Conservation (phyloP, 495 filamentous ascomycete genomes). For the Trypethelium eluteriae region DNA sequence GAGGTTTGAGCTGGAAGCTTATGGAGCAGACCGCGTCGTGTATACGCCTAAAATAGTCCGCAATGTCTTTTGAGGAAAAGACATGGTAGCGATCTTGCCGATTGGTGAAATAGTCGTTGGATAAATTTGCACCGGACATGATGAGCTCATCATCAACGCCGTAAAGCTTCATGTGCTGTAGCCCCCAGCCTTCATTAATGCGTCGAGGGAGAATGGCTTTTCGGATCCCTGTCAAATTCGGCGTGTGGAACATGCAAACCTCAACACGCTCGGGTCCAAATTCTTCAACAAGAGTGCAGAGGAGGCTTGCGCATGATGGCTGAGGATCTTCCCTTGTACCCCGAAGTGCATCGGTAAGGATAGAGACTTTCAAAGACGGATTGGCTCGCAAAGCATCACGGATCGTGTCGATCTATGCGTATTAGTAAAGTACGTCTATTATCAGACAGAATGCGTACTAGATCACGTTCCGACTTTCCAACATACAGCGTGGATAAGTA, state of each 20-base stretch:
- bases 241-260: slow-evolving; percentile 95
- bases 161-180: slow-evolving; percentile 99
- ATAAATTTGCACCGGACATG: slow-evolving; percentile 89
- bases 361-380: slow-evolving; percentile 71
- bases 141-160: slow-evolving; percentile 94
- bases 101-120: slow-evolving; percentile 91
- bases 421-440: slow-evolving; percentile 16
- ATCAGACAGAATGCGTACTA: slow-evolving; percentile 47
- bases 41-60: slow-evolving; percentile 72
- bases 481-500: slow-evolving; percentile 95
- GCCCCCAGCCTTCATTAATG: slow-evolving; percentile 96
- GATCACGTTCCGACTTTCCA: slow-evolving; percentile 84
- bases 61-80: slow-evolving; percentile 67
- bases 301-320: slow-evolving; percentile 80
- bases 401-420: slow-evolving; percentile 59
- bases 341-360: slow-evolving; percentile 86
- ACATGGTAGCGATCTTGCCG: slow-evolving; percentile 92
- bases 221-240: slow-evolving; percentile 79
- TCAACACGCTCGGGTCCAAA: slow-evolving; percentile 84
- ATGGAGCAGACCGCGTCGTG: slow-evolving; percentile 70
- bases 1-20: slow-evolving; percentile 68
- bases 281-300: slow-evolving; percentile 70
- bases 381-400: slow-evolving; percentile 66
- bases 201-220: slow-evolving; percentile 78
- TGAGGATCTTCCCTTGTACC: slow-evolving; percentile 87